Percentiles rank a stretch among this genome's conserved stretches.
phyloP scores from a whole-genome alignment of 2,329 filamentous ascomycete genomes.

The Xylaria sp. region DNA sequence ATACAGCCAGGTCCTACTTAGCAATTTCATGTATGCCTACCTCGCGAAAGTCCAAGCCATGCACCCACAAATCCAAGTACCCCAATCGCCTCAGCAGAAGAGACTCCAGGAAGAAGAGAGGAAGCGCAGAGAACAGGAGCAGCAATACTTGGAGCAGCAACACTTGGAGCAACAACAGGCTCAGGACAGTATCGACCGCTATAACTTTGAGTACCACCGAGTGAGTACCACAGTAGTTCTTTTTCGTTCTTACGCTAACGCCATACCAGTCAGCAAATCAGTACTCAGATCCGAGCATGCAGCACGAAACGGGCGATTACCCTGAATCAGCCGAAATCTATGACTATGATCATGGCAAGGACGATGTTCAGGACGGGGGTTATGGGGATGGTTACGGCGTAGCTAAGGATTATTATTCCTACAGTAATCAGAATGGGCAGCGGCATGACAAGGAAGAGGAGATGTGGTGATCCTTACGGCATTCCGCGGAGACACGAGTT shows the following conservation, averaged over 20 bases:
- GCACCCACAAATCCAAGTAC: constrained; percentile 94
- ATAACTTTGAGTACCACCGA: constrained; percentile 64
- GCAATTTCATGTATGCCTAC: constrained; percentile 99
- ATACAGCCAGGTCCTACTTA: constrained; percentile 93
- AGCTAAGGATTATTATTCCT: constrained; percentile 46
- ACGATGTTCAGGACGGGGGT: constrained; percentile 54
- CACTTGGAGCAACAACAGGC: constrained; percentile 57
- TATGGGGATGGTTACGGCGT: constrained; percentile 48
- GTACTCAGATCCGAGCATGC: constrained; percentile 57
- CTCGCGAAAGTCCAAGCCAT: constrained; percentile 98
- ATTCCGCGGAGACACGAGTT: constrained; percentile 32
- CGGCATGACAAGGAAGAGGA: constrained; percentile 50
- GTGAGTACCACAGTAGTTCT: constrained; percentile 50
- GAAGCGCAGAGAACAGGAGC: constrained; percentile 60
- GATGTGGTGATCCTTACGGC: constrained; percentile 55
- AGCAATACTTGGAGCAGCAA: constrained; percentile 61
- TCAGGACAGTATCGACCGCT: constrained; percentile 59
- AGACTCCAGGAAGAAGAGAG: constrained; percentile 62
- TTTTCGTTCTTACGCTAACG: constrained; percentile 22
- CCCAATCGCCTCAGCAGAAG: constrained; percentile 81
- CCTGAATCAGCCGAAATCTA: constrained; percentile 64
- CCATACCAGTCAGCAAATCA: constrained; percentile 54
- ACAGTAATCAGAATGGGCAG: constrained; percentile 43
- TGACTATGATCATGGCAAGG: constrained; percentile 60
- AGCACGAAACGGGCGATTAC: constrained; percentile 58